A percentile compares a stretch with the other conserved stretches of the same genome.
phyloP scores from a whole-genome alignment of 495 filamentous ascomycete genomes.

The Friedmanniomyces endolithicus region DNA sequence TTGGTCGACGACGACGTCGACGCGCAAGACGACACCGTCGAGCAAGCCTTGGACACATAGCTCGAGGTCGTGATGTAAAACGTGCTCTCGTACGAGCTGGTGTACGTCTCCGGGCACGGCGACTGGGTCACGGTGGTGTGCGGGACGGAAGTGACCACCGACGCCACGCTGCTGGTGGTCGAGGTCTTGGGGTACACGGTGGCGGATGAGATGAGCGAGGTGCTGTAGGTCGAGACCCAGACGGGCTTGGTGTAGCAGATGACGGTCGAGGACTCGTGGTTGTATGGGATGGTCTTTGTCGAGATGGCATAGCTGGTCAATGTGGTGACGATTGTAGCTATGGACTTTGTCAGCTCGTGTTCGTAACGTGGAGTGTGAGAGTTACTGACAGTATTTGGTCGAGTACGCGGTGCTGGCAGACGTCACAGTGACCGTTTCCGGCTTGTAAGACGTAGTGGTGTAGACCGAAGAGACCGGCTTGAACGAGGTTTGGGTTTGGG shows the following conservation, averaged over 20 bases:
- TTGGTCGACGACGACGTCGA: not conserved
- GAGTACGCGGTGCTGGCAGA: not conserved
- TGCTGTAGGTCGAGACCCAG: not conserved
- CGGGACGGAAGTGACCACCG: not conserved
- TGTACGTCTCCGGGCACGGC: not conserved
- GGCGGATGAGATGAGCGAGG: not conserved
- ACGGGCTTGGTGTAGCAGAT: conserved; percentile 8
- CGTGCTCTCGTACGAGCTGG: not conserved
- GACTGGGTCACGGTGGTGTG: not conserved
- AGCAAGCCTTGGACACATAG: not conserved
- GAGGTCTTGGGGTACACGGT: not conserved
- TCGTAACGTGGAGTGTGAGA: not conserved
- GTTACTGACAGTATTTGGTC: not conserved
- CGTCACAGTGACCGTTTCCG: not conserved
- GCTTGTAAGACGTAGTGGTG: conserved; percentile 2
- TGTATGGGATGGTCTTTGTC: conserved; percentile 3
- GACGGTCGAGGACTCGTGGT: not conserved
- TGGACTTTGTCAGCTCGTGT: not conserved
- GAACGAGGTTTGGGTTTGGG: not conserved
- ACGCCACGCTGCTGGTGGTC: not conserved
- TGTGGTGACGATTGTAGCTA: not conserved
- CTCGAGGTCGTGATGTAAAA: not conserved
- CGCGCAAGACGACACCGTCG: not conserved
- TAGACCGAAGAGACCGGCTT: not conserved
- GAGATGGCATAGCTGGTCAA: not conserved